These are phyloP conservation scores for Arthonia radiata DNA, from an alignment of 495 filamentous ascomycete genomes.

Conservation along the genomic window DNA sequence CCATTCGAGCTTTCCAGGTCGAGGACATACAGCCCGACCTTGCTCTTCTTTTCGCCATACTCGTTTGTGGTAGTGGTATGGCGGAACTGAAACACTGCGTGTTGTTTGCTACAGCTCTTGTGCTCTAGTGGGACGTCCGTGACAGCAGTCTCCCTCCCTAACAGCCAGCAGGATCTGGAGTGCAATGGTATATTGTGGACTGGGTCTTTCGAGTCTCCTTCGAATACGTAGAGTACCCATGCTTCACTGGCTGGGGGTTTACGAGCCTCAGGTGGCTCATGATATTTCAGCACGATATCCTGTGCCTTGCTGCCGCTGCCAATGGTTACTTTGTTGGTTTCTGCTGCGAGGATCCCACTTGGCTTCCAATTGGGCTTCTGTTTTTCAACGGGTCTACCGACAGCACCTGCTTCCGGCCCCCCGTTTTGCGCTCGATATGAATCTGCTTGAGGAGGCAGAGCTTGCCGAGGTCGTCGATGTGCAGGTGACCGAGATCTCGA, in stretches of 20 bases:
- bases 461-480: conserved; percentile 6
- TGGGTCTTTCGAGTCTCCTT: conserved; percentile 35
- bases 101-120: conserved; percentile 79
- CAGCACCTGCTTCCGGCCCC: neutral
- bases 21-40: conserved; percentile 73
- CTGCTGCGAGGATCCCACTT: conserved; percentile 63
- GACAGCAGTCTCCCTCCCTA: conserved; percentile 55
- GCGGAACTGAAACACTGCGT: conserved; percentile 86
- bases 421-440: conserved; percentile 11
- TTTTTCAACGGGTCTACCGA: conserved; percentile 27
- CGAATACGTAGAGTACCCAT: conserved; percentile 91
- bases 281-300: conserved; percentile 68
- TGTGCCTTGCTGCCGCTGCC: conserved; percentile 33
- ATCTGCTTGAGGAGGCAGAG: conserved; percentile 14
- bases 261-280: conserved; percentile 80
- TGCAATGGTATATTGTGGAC: conserved; percentile 56
- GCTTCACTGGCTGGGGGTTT: conserved; percentile 53
- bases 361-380: conserved; percentile 70
- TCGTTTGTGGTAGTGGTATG: conserved; percentile 62
- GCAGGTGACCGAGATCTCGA: too few species aligned
- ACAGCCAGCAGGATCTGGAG: conserved; percentile 63
- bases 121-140: conserved; percentile 72
- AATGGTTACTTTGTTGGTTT: conserved; percentile 47
- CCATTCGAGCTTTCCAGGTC: conserved; percentile 91
- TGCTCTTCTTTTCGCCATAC: conserved; percentile 55